A percentile compares a stretch with the other conserved stretches of the same genome.
phyloP scores from a whole-genome alignment of 768 basidiomycete species.

The Kwoniella heveanensis region DNA sequence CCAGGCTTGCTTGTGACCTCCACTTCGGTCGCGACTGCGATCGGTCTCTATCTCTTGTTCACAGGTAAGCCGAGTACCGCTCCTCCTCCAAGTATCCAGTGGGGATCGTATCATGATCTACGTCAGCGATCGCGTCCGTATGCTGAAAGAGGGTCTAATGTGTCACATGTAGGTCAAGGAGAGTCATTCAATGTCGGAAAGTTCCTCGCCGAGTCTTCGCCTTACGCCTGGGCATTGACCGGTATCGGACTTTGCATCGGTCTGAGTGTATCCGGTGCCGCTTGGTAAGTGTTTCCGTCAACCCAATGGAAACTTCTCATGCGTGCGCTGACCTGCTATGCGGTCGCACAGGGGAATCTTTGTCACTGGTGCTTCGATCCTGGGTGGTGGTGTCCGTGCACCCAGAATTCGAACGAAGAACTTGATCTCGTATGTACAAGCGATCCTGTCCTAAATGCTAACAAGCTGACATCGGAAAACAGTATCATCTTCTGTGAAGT shows the following conservation, averaged over 20 bases:
- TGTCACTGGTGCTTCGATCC: conserved; percentile 91
- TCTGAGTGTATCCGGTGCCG: conserved; percentile 88
- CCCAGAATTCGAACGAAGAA: conserved; percentile 97
- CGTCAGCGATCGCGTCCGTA: not conserved
- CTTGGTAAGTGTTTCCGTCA: conserved; percentile 67
- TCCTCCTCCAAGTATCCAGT: not conserved
- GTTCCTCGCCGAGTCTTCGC: conserved; percentile 90
- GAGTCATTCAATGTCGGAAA: conserved; percentile 91
- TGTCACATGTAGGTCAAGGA: conserved; percentile 66
- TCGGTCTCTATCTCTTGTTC: conserved; percentile 85
- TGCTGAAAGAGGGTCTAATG: not conserved
- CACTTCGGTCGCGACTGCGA: conserved; percentile 57
- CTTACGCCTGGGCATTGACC: conserved; percentile 86
- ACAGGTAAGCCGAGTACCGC: conserved; percentile 65
- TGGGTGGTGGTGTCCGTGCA: conserved; percentile 91
- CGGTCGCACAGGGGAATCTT: conserved; percentile 87
- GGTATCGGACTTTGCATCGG: conserved; percentile 94
- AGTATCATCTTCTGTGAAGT: conserved; percentile 99
- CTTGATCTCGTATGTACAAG: conserved; percentile 82
- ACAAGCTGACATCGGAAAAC: not conserved
- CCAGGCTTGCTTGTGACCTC: conserved; percentile 40
- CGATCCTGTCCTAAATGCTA: conserved; percentile 34
- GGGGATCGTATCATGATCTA: too few species aligned
- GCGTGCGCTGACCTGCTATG: too few species aligned
- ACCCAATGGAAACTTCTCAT: too few species aligned